Conservation (phyloP, 176 grass and related monocot species). For the Rhynchospora tenuis region DNA sequence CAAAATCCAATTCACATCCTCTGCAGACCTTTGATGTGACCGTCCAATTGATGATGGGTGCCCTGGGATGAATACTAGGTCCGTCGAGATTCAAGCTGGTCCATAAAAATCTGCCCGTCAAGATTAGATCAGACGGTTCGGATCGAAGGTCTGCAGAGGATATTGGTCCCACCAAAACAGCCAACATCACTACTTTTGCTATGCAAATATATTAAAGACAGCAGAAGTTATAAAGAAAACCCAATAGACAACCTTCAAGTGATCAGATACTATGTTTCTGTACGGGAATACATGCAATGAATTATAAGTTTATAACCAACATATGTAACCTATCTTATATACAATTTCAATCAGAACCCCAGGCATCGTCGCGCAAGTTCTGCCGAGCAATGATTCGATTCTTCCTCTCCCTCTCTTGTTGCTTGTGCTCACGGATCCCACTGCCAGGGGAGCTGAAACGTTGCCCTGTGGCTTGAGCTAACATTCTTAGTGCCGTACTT, state of each 20-base stretch:
- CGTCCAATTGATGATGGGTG: too few relatives aligned
- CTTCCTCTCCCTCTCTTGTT: slow-evolving; percentile 75
- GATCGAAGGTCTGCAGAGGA: too few relatives aligned
- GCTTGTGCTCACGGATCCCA: slow-evolving; percentile 41
- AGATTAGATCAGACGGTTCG: too few relatives aligned
- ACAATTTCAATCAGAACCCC: slow-evolving; percentile 62
- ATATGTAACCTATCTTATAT: neutral
- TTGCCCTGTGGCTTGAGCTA: slow-evolving; percentile 75
- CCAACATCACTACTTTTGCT: neutral
- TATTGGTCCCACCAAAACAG: too few relatives aligned
- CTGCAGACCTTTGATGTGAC: too few relatives aligned
- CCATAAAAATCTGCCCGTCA: too few relatives aligned
- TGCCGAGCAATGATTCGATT: slow-evolving; percentile 51
- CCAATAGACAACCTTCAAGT: neutral
- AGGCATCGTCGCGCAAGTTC: slow-evolving; percentile 59
- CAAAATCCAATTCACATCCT: too few relatives aligned
- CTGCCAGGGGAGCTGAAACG: slow-evolving; percentile 39
- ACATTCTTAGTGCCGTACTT: slow-evolving; percentile 68
- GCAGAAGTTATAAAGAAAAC: neutral
- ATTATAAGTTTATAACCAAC: neutral
- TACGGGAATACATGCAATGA: neutral
- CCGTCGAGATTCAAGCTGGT: too few relatives aligned
- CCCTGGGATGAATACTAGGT: too few relatives aligned
- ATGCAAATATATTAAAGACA: neutral
- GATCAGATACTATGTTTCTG: neutral